A percentile compares a stretch with the other conserved stretches of the same genome.
These are phyloP conservation scores for Russula virescens DNA, from an alignment of 768 basidiomycete species.

Conservation along the genomic window DNA sequence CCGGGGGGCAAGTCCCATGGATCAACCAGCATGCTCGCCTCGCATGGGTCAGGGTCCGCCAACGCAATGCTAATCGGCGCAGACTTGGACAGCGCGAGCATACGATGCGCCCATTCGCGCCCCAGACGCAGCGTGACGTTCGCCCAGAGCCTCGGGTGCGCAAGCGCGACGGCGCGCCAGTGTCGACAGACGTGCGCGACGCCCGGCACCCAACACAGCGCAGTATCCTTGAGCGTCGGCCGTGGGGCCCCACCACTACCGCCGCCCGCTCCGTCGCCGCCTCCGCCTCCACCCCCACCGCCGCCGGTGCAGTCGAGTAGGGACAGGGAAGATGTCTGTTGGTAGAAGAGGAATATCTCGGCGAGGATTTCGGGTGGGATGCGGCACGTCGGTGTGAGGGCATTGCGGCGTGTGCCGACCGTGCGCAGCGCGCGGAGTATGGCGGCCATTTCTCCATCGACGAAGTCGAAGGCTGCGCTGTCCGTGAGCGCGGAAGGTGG, in stretches of 20 bases:
- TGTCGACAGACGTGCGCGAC: constrained; percentile 17
- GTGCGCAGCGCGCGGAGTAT: constrained; percentile 10
- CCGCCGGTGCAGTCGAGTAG: not conserved
- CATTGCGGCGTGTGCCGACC: constrained; percentile 14
- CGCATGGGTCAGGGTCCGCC: constrained; percentile 1
- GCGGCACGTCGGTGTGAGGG: constrained; percentile 15
- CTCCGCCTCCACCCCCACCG: no score
- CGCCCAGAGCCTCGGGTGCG: constrained; percentile 13
- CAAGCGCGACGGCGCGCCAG: constrained; percentile 15
- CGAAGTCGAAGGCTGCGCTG: not conserved
- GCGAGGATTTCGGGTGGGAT: constrained; percentile 17
- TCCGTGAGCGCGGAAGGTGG: constrained; percentile 7
- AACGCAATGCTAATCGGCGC: constrained; percentile 6
- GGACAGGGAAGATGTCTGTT: not conserved
- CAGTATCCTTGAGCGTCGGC: not conserved
- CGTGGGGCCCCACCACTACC: not conserved
- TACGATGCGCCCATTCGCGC: constrained; percentile 10
- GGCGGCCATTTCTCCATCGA: constrained; percentile 16
- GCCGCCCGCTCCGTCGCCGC: not conserved
- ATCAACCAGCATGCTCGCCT: not conserved
- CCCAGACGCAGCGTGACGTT: constrained; percentile 1
- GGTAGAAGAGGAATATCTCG: constrained; percentile 19
- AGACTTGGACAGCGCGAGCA: constrained; percentile 12
- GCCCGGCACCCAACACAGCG: constrained; percentile 12
- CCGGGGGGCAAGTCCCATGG: not conserved